Evolutionary conservation across 2,329 filamentous ascomycete genomes (phyloP).

Genomic region (Lasiodiplodia citricola): DNA sequence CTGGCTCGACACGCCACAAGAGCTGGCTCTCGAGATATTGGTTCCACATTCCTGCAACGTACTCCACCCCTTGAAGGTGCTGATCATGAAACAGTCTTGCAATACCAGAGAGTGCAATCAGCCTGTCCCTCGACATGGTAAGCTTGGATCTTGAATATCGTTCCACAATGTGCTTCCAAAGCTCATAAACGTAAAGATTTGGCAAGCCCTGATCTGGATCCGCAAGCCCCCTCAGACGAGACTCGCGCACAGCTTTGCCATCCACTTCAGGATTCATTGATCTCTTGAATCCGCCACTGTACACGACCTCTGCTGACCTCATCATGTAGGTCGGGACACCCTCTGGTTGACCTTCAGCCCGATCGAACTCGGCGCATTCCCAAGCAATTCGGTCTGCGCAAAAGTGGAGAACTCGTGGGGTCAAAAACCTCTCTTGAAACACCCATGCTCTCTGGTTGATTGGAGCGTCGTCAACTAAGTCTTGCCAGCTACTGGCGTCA

Average conservation of each 20-base stretch:
- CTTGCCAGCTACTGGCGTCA: background rate
- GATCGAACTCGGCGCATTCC: constrained; percentile 18
- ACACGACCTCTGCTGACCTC: background rate
- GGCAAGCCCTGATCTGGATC: background rate
- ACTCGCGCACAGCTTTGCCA: background rate
- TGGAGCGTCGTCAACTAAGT: background rate
- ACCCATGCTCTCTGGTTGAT: constrained; percentile 10
- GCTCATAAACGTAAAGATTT: constrained; percentile 17
- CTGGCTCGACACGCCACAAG: constrained; percentile 29
- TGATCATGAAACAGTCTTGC: constrained; percentile 12
- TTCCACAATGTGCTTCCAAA: constrained; percentile 32
- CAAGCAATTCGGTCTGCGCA: background rate
- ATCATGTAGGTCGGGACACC: background rate
- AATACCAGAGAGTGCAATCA: constrained; percentile 32
- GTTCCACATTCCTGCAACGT: constrained; percentile 32
- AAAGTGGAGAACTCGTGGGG: constrained; percentile 8
- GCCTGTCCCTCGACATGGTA: constrained; percentile 29
- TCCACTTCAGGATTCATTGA: background rate
- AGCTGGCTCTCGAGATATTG: constrained; percentile 32
- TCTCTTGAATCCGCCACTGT: constrained; percentile 23
- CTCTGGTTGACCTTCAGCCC: constrained; percentile 27
- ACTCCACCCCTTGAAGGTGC: constrained; percentile 28
- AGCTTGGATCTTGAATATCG: constrained; percentile 28
- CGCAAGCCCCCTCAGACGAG: background rate
- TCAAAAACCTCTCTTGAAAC: constrained; percentile 13